Conservation (phyloP, 139 green algal species). For the Coccomyxa sp. region DNA sequence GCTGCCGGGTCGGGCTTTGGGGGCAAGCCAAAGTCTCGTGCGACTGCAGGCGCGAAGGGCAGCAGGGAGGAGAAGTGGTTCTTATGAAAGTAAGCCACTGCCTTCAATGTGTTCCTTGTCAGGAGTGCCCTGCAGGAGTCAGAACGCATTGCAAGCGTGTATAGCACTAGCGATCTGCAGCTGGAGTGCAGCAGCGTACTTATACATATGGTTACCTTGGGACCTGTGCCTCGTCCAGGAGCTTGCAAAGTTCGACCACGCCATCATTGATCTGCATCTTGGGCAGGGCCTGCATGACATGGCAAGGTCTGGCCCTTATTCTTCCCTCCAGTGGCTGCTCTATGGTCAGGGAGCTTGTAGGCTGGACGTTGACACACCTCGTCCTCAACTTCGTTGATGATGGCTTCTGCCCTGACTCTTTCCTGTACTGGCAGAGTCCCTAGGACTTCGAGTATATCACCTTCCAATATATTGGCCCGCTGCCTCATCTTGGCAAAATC, state of each 20-base stretch:
- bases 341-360: too few relatives aligned
- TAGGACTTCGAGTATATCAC: slow-evolving; percentile 59
- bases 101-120: slow-evolving; percentile 56
- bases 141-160: not conserved
- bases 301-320: not conserved
- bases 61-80: slow-evolving; percentile 27
- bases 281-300: slow-evolving; percentile 41
- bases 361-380: too few relatives aligned
- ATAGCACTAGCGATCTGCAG: not conserved
- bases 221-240: slow-evolving; percentile 37
- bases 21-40: slow-evolving; percentile 26
- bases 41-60: slow-evolving; percentile 19
- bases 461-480: slow-evolving; percentile 2
- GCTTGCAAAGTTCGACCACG: slow-evolving; percentile 49
- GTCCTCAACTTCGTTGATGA: slow-evolving; percentile 52
- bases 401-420: slow-evolving; percentile 18
- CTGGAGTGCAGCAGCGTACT: too few relatives aligned
- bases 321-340: too few relatives aligned
- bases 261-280: slow-evolving; percentile 80
- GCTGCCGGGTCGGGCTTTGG: slow-evolving; percentile 69
- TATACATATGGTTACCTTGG: too few relatives aligned
- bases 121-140: slow-evolving; percentile 48
- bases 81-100: slow-evolving; percentile 54
- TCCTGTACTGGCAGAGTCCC: slow-evolving; percentile 29
- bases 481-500: slow-evolving; percentile 39